Base-by-base conservation (phyloP, 2,329 filamentous ascomycete genomes). In the Verruconis gallopava region DNA sequence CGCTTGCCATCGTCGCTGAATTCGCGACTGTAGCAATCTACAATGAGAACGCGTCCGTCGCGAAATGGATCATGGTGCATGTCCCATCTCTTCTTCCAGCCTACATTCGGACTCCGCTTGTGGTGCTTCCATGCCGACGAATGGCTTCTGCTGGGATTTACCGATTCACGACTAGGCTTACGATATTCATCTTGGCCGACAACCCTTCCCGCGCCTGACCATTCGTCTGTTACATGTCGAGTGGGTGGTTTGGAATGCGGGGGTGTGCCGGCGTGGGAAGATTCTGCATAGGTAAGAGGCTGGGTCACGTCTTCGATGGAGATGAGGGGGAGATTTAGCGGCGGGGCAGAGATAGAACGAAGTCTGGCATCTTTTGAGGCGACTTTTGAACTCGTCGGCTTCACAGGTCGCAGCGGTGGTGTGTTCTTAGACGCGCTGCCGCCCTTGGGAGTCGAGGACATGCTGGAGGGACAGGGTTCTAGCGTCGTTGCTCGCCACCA, bases 31-130 rank as follows among this genome's bases (percentile, higher is more conserved):
- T 69, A 56, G 50, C 69, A 72, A 51, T 73, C 68, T 33, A 72
- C 65, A 43, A 73, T 58, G 46, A 73, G 53, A 4, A 72, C 66
- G 25, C 69, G 62, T 11, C 68, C 67, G 17, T 59, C 49, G 19
- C 51, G 51, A 56, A 57, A 63, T 41, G 51, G 57, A 18, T 58
- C 49, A 21, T 55, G 51, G n/a, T 51, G 58, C 2, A 28, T 28
- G 21, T 43, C 41, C 57, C 58, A 60, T 37, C 53, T 50, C 28
- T 55, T 50, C 30, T 54, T 55, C 60, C 60, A 63, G 46, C 59
- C 55, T 19, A 61, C 44, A 18, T 56, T 56, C 3, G 58, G 58
- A 38, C 53, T 60, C 21, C 53, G 53, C 43, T 56, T 56, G 21
- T 49, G 33, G 20, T 38, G 37, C 21, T 19, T 21, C 15, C 6